phyloP scores from a whole-genome alignment of 352 stramenopile species.

The Pythium brassicae region DNA sequence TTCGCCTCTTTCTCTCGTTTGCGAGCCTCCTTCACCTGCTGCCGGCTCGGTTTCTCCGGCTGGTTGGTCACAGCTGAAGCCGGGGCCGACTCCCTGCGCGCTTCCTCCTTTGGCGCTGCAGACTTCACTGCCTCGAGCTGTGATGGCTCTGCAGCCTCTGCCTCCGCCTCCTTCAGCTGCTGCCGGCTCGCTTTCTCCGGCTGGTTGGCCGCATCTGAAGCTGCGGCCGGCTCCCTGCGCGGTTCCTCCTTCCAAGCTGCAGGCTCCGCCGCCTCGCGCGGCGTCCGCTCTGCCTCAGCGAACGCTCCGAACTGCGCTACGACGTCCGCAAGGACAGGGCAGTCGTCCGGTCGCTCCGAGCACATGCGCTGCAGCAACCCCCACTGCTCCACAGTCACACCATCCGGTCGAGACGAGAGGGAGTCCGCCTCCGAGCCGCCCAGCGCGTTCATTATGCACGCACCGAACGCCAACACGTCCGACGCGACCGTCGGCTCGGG shows the following conservation, averaged over 20 bases:
- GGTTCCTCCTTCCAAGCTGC: too few species aligned
- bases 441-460: background rate
- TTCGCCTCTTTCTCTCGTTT: background rate
- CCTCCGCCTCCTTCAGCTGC: background rate
- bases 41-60: background rate
- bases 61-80: background rate
- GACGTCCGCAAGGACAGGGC: background rate
- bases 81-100: background rate
- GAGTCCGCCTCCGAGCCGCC: background rate
- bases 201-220: background rate
- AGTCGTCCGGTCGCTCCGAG: background rate
- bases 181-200: background rate
- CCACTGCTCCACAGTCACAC: constrained; percentile 2
- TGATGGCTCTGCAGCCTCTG: too few species aligned
- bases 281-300: background rate
- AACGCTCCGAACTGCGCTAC: constrained; percentile 1
- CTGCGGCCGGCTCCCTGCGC: background rate
- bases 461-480: constrained; percentile 5
- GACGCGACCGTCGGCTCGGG: background rate
- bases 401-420: background rate
- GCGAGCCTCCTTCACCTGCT: background rate
- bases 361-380: constrained; percentile 3
- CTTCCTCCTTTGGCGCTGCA: too few species aligned
- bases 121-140: too few species aligned
- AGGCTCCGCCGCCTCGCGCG: background rate